phyloP scores from a whole-genome alignment of 345 rosid genomes.

The Citrus unshiu region DNA sequence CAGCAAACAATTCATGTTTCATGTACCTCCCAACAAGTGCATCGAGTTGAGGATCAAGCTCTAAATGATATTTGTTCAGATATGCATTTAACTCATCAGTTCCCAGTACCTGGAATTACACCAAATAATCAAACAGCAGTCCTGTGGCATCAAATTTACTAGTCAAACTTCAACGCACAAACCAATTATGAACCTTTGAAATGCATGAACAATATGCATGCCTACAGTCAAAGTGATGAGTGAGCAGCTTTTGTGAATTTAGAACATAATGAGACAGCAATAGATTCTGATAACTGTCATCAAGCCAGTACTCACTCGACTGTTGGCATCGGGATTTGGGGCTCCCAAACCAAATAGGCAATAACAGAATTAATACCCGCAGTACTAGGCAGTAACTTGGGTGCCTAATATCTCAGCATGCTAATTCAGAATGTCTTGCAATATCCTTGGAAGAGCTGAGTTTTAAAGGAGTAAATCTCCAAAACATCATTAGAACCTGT shows the following conservation, averaged over 20 bases:
- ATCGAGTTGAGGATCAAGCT: conserved; percentile 92
- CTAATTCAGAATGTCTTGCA: conserved; percentile 2
- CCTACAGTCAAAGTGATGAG: neutral
- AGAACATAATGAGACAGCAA: neutral
- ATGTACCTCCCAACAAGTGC: conserved; percentile 86
- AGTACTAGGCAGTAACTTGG: neutral
- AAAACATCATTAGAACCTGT: neutral
- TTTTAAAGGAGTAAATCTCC: neutral
- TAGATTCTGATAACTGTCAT: neutral
- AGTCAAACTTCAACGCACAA: neutral
- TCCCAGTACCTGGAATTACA: conserved; percentile 72
- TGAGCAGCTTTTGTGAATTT: neutral
- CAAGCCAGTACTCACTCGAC: neutral
- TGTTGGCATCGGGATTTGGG: too few relatives aligned
- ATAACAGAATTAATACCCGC: neutral
- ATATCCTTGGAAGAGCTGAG: neutral
- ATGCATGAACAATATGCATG: neutral
- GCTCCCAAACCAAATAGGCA: too few relatives aligned
- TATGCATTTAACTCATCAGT: conserved; percentile 91
- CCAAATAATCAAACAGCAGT: conserved; percentile 12
- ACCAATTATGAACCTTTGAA: neutral
- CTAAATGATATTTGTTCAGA: conserved; percentile 78
- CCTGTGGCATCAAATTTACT: conserved; percentile 2
- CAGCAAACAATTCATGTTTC: neutral
- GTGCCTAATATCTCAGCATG: neutral